Evolutionary conservation across 768 basidiomycete genomes (phyloP), one percentile per base, ranked within the genome.

Genomic region (Agrocybe pediades): DNA sequence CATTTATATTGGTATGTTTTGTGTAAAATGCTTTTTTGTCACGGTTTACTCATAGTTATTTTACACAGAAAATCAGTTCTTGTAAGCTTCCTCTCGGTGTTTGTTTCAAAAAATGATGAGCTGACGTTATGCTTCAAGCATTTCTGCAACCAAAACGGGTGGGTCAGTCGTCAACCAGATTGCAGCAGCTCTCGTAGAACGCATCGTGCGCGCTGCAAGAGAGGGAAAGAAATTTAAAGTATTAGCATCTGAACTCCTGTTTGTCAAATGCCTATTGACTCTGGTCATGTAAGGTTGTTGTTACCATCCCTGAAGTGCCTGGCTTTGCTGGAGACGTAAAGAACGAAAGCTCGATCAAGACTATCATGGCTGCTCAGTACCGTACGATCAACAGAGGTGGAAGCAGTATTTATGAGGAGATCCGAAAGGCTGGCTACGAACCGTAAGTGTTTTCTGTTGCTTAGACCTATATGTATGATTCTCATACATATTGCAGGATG

Each of bases 341-440:
- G 74, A 73, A 70, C 43, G 85, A 83, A 54, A 65, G 69, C 0
- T 71, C 86, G 1, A 61, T 93, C 51, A 86, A 89, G 74, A 89
- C 74, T 7, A 95, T 97, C 68, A 87, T 96, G 87, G 92, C 85
- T 9, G 94, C 86, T 0, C 88, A 91, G 64, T 92, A 89, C 65
- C 81, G 92, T 40, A 90, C 90, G 0, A 95, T 98, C 61, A 95
- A 95, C 65, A 84, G 95, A 19, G 95, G 95, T 6, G 92, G 91
- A 0, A 76, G 79, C 54, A 92, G 89, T 54, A 93, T 95, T 60
- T 93, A 92, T 59, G 92, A 95, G 61, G 81, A 86, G 65, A 76
- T 95, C 24, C 80, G 87, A 29, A 84, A 80, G 59, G 89, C 82
- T 17, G 90, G 91, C 3, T 88, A 77, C 60, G 88, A 94, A 27